phyloP scores from a whole-genome alignment of 2,329 filamentous ascomycete species.

The Hypomyces rosellus region DNA sequence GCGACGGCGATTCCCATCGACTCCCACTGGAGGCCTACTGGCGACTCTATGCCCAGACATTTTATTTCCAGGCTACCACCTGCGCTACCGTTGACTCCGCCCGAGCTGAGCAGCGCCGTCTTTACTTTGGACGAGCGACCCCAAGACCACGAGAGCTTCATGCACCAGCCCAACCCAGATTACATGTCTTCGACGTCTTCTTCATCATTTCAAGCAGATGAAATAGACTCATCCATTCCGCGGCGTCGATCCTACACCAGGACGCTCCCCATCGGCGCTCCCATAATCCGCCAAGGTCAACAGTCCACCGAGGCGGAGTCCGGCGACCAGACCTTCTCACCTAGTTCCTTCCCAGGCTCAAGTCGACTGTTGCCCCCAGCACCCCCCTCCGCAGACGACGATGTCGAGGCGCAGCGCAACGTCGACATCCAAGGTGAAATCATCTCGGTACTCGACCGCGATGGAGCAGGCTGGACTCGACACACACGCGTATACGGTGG shows the following conservation, averaged over 20 bases:
- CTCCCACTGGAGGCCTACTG: constrained; percentile 20
- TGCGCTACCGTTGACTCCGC: constrained; percentile 44
- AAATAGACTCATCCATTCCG: constrained; percentile 25
- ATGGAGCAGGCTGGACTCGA: constrained; percentile 47
- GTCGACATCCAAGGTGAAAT: constrained; percentile 45
- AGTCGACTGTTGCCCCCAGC: constrained; percentile 43
- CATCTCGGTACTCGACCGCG: constrained; percentile 41
- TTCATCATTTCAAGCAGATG: constrained; percentile 20
- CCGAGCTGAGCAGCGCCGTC: constrained; percentile 35
- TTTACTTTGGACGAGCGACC: constrained; percentile 37
- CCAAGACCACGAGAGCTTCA: constrained; percentile 29
- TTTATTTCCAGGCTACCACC: constrained; percentile 35
- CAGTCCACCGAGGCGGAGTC: constrained; percentile 16
- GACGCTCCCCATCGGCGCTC: constrained; percentile 31
- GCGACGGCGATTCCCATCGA: constrained; percentile 15
- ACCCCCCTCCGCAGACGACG: constrained; percentile 28
- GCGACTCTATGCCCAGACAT: constrained; percentile 22
- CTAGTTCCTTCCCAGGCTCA: constrained; percentile 45
- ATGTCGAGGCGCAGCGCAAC: constrained; percentile 23
- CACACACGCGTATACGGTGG: constrained; percentile 56
- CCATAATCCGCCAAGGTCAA: constrained; percentile 19
- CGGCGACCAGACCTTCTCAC: constrained; percentile 31
- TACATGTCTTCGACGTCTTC: constrained; percentile 35
- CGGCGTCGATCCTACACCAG: constrained; percentile 39
- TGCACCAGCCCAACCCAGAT: constrained; percentile 46